These are phyloP conservation scores for Exophiala spinifera DNA, from an alignment of 2,329 filamentous ascomycete genomes.

Conservation along the genomic window DNA sequence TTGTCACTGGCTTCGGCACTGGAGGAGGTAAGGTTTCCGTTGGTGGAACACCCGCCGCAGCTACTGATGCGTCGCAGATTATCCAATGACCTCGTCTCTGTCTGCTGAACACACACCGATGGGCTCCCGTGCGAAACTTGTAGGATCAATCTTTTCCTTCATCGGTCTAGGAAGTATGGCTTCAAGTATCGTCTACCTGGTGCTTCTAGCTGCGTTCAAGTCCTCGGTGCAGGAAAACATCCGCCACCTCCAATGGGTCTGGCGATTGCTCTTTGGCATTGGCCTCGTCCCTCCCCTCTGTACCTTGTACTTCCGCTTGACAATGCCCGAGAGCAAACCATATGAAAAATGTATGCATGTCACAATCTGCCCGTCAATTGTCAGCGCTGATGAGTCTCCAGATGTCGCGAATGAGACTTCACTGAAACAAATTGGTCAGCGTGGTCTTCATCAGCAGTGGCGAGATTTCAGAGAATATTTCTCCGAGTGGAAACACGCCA, in stretches of 20 bases:
- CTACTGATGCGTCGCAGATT: conserved; percentile 10
- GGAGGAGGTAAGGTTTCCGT: conserved; percentile 25
- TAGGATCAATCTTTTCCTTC: conserved; percentile 10
- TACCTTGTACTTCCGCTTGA: conserved; percentile 31
- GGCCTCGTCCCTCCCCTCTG: conserved; percentile 28
- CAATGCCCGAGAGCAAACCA: conserved; percentile 25
- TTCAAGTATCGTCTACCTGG: conserved; percentile 7
- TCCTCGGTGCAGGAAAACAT: conserved; percentile 16
- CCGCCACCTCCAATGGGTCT: conserved; percentile 24
- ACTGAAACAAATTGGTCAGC: conserved; percentile 12
- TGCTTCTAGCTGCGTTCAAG: conserved; percentile 17
- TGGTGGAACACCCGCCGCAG: not conserved
- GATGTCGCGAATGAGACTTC: conserved; percentile 19
- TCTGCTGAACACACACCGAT: conserved; percentile 18
- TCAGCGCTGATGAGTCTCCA: not conserved
- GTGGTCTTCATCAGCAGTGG: conserved; percentile 23
- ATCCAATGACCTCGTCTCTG: conserved; percentile 18
- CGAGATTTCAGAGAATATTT: conserved; percentile 34
- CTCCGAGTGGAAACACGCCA: conserved; percentile 34
- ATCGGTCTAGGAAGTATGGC: conserved; percentile 13
- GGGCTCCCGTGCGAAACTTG: conserved; percentile 10
- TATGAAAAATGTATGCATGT: conserved; percentile 16
- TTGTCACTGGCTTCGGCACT: conserved; percentile 30
- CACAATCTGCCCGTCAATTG: not conserved
- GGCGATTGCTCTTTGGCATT: conserved; percentile 30